Percentiles rank a stretch among this genome's conserved stretches.
phyloP scores from a whole-genome alignment of 306 rosid genomes.

The Gynostemma pentaphyllum region DNA sequence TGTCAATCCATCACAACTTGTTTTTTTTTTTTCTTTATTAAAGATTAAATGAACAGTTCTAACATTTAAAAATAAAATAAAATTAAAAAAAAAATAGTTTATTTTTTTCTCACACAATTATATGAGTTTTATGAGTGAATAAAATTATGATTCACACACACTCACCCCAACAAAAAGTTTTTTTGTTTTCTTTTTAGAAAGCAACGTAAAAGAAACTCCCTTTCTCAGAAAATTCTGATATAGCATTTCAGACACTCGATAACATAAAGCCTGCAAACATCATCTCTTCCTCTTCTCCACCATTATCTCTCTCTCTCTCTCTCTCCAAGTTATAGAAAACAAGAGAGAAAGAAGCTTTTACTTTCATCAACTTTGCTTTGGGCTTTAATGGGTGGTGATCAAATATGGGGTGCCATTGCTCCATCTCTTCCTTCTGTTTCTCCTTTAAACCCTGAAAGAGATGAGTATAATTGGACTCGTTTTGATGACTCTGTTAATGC shows the following conservation, averaged over 20 bases:
- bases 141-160: too few relatives aligned
- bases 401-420: slow-evolving; percentile 22
- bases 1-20: neutral
- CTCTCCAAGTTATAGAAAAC: too few relatives aligned
- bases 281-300: slow-evolving; percentile 7
- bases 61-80: too few relatives aligned
- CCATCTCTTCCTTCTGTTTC: slow-evolving; percentile 24
- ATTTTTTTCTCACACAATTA: too few relatives aligned
- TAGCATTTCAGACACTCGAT: neutral
- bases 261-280: slow-evolving; percentile 11
- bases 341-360: too few relatives aligned
- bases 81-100: too few relatives aligned
- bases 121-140: too few relatives aligned
- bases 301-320: neutral
- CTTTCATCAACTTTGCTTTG: neutral
- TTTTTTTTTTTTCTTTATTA: neutral
- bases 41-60: too few relatives aligned
- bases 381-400: slow-evolving; percentile 20
- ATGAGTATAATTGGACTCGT: slow-evolving; percentile 38
- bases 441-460: slow-evolving; percentile 32
- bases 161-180: slow-evolving; percentile 3
- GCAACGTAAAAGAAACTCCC: neutral
- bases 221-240: neutral
- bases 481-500: slow-evolving; percentile 51
- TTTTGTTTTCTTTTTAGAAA: slow-evolving; percentile 8